phyloP scores from a whole-genome alignment of 805 yeast genomes.

The Starmera amethionina region DNA sequence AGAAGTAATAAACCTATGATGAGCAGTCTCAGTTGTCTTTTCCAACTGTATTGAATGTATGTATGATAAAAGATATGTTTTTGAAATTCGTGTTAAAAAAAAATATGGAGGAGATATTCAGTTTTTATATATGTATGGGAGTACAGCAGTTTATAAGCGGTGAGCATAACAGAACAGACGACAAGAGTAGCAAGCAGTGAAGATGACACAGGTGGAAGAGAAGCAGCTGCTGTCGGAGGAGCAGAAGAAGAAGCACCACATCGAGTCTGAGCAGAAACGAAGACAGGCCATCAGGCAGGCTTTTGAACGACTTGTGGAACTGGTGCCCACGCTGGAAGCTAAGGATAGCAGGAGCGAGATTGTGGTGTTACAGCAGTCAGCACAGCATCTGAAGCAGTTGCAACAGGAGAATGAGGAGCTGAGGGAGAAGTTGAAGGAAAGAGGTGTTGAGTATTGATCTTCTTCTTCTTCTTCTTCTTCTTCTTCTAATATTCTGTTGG shows the following conservation, averaged over 20 bases:
- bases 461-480: too few relatives aligned
- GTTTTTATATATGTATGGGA: too few relatives aligned
- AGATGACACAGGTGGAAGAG: conserved; percentile 9
- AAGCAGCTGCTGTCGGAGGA: conserved; percentile 17
- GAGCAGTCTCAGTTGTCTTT: too few relatives aligned
- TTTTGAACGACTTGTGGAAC: conserved; percentile 61
- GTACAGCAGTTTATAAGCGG: neutral
- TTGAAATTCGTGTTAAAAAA: neutral
- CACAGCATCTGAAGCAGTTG: conserved; percentile 42
- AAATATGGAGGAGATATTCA: neutral
- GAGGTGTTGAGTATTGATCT: conserved; percentile 14
- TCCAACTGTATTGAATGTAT: too few relatives aligned
- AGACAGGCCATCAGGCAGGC: conserved; percentile 78
- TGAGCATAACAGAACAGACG: neutral
- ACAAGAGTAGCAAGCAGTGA: neutral
- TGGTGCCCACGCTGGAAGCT: conserved; percentile 66
- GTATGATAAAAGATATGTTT: too few relatives aligned
- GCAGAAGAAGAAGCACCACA: conserved; percentile 56
- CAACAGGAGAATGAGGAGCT: conserved; percentile 40
- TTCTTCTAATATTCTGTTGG: too few relatives aligned
- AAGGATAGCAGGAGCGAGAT: conserved; percentile 76
- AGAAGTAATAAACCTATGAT: conserved; percentile 15
- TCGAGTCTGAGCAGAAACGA: conserved; percentile 79
- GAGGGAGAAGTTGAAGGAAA: conserved; percentile 28
- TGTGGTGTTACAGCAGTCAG: conserved; percentile 56